Conservation (phyloP, 1,284 basidiomycete genomes). For the Trichosporon sp. region DNA sequence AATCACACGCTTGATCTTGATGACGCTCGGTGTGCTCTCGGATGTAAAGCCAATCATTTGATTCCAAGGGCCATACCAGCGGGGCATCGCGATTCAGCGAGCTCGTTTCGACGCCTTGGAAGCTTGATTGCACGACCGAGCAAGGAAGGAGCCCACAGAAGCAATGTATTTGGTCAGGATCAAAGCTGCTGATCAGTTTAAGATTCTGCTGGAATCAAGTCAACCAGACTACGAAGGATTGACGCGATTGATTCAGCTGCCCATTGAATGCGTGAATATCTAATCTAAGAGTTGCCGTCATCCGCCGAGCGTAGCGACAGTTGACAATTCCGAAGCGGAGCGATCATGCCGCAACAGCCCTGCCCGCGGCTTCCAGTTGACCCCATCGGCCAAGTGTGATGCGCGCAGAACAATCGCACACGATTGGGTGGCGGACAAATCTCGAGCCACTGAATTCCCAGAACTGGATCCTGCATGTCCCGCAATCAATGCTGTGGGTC, state of each 20-base stretch:
- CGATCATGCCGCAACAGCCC: neutral
- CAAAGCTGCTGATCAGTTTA: constrained; percentile 1
- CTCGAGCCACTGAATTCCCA: neutral
- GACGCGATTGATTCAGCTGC: neutral
- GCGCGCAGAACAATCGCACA: neutral
- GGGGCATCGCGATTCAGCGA: too few species aligned
- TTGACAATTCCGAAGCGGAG: neutral
- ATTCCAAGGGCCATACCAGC: neutral
- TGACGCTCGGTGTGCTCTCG: neutral
- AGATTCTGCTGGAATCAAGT: constrained; percentile 11
- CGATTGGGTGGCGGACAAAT: neutral
- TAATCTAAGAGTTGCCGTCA: constrained; percentile 11
- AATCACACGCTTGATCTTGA: neutral
- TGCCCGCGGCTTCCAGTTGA: too few species aligned
- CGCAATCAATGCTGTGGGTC: neutral
- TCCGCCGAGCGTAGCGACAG: neutral
- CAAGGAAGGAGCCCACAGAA: neutral
- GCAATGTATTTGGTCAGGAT: constrained; percentile 5
- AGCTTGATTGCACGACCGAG: neutral
- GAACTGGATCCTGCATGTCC: neutral
- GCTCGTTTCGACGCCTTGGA: neutral
- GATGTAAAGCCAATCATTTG: constrained; percentile 10
- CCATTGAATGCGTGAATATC: constrained; percentile 1
- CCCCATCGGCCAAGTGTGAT: too few species aligned
- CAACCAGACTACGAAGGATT: neutral